Percentiles rank a stretch among this genome's conserved stretches.
phyloP scores from a whole-genome alignment of 2,329 filamentous ascomycete genomes.

The Dendrostoma leiphaemia region DNA sequence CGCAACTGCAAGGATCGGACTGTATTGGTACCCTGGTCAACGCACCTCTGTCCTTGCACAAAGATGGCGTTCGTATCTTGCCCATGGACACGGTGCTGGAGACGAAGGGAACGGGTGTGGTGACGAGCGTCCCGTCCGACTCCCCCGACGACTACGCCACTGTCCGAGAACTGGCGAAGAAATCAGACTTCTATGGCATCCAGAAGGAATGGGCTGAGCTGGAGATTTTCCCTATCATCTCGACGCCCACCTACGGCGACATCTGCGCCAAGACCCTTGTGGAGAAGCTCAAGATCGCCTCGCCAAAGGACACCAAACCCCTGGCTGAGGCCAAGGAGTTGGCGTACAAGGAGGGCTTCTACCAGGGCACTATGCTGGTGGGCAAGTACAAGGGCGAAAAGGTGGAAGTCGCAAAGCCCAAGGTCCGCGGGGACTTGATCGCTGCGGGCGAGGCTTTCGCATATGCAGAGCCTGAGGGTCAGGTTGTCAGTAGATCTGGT shows the following conservation, averaged over 20 bases:
- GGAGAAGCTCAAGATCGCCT: conserved; percentile 93
- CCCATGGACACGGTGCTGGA: conserved; percentile 94
- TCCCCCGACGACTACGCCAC: conserved; percentile 95
- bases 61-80: conserved; percentile 78
- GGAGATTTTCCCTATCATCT: conserved; percentile 84
- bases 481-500: conserved; percentile 83
- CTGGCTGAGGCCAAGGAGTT: conserved; percentile 92
- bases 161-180: conserved; percentile 83
- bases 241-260: conserved; percentile 84
- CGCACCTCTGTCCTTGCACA: conserved; percentile 85
- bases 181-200: conserved; percentile 94
- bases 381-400: conserved; percentile 86
- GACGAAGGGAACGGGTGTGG: conserved; percentile 93
- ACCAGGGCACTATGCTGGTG: conserved; percentile 82
- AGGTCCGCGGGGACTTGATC: conserved; percentile 76
- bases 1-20: conserved; percentile 73
- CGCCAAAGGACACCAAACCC: conserved; percentile 89
- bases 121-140: conserved; percentile 93
- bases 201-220: conserved; percentile 94
- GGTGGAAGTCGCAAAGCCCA: conserved; percentile 82
- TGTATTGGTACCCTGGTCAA: conserved; percentile 86
- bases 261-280: conserved; percentile 80
- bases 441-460: conserved; percentile 78
- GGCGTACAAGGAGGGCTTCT: conserved; percentile 96
- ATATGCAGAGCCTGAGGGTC: conserved; percentile 90